A percentile compares a stretch with the other conserved stretches of the same genome.
phyloP scores from a whole-genome alignment of 805 yeast genomes.

The Cyberlindnera amylophila region DNA sequence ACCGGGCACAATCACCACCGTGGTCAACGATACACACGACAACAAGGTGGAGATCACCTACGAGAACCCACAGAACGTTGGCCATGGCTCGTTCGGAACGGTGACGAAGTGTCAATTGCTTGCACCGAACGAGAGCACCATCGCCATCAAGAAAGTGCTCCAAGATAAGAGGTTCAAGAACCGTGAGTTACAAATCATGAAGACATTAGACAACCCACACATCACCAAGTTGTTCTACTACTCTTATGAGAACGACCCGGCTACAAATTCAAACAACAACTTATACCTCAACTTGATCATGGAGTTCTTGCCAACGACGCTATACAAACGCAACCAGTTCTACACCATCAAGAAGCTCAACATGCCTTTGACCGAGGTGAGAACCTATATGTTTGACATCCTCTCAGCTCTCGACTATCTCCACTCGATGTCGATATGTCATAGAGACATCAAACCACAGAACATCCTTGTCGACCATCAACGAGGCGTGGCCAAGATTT shows the following conservation, averaged over 20 bases:
- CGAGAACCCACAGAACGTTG: conserved; percentile 85
- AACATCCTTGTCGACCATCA: conserved; percentile 83
- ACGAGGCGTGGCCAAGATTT: conserved; percentile 79
- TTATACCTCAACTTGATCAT: conserved; percentile 84
- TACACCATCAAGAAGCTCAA: conserved; percentile 67
- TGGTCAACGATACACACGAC: conserved; percentile 13
- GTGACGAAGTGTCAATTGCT: conserved; percentile 84
- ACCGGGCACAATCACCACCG: conserved; percentile 4
- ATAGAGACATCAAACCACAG: conserved; percentile 90
- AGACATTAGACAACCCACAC: conserved; percentile 78
- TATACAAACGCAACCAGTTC: conserved; percentile 85
- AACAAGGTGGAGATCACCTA: conserved; percentile 51
- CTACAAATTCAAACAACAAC: conserved; percentile 41
- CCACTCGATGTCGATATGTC: conserved; percentile 78
- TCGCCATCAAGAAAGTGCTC: conserved; percentile 93
- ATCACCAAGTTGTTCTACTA: conserved; percentile 85
- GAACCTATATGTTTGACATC: conserved; percentile 76
- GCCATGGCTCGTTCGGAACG: conserved; percentile 99
- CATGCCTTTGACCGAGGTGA: conserved; percentile 89
- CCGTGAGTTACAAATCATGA: conserved; percentile 95
- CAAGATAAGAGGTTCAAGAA: conserved; percentile 94
- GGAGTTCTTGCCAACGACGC: conserved; percentile 94
- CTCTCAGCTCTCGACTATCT: conserved; percentile 76
- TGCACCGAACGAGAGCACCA: conserved; percentile 64
- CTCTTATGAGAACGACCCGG: conserved; percentile 69